phyloP scores from a whole-genome alignment of 331 rosid species.

The Acacia concinna region DNA sequence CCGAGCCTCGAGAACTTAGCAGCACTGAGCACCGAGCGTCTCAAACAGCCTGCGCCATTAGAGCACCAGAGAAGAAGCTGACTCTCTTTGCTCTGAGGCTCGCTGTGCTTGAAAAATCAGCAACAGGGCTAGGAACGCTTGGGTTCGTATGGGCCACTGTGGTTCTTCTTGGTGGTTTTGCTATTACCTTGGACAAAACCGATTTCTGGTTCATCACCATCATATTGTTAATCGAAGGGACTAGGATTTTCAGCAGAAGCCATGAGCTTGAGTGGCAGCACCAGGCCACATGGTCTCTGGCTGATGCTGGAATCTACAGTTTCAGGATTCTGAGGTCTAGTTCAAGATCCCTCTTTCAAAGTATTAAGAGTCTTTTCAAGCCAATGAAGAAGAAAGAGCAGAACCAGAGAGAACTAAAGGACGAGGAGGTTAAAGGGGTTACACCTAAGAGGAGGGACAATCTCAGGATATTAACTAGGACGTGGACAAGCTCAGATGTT shows the following conservation, averaged over 20 bases:
- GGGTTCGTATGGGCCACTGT: constrained; percentile 97
- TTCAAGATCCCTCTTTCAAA: constrained; percentile 44
- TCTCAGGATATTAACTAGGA: constrained; percentile 53
- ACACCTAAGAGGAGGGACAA: constrained; percentile 25
- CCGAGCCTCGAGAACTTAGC: constrained; percentile 48
- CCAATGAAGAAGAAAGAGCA: constrained; percentile 42
- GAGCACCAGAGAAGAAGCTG: constrained; percentile 85
- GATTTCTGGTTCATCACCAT: constrained; percentile 90
- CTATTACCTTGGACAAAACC: constrained; percentile 67
- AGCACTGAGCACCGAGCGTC: constrained; percentile 6
- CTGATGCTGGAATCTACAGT: constrained; percentile 65
- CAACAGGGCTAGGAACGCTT: constrained; percentile 90
- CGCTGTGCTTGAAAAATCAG: constrained; percentile 86
- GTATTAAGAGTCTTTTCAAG: constrained; percentile 42
- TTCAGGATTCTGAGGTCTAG: constrained; percentile 51
- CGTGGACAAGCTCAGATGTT: constrained; percentile 77
- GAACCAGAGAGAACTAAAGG: constrained; percentile 31
- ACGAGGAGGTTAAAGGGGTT: constrained; percentile 24
- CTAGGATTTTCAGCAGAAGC: constrained; percentile 91
- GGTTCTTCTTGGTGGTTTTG: constrained; percentile 91
- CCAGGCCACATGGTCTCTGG: constrained; percentile 84
- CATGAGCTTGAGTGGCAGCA: constrained; percentile 99
- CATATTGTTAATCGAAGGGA: constrained; percentile 79
- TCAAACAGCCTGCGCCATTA: constrained; percentile 33
- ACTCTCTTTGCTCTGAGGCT: constrained; percentile 84